These are phyloP conservation scores for Mycosphaerelloides madeirae DNA, from an alignment of 2,329 filamentous ascomycete genomes.

Conservation along the genomic window DNA sequence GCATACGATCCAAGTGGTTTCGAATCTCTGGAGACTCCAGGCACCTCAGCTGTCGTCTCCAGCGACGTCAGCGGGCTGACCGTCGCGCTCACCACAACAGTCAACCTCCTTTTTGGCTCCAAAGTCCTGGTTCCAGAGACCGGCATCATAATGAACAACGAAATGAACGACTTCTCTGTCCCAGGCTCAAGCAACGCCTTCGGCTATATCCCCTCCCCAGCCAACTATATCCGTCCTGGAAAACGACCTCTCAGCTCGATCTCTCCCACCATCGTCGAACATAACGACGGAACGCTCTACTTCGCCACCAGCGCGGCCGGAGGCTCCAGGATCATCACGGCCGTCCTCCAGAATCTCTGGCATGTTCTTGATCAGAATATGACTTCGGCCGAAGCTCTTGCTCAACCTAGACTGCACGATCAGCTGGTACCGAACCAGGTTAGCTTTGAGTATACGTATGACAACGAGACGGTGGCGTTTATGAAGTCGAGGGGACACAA, in stretches of 20 bases:
- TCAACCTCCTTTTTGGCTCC: conserved; percentile 83
- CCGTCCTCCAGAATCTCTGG: conserved; percentile 69
- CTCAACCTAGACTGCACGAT: conserved; percentile 68
- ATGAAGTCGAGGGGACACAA: conserved; percentile 65
- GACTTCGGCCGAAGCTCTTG: conserved; percentile 58
- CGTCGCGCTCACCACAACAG: conserved; percentile 76
- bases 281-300: conserved; percentile 60
- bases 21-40: conserved; percentile 64
- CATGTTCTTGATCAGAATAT: conserved; percentile 64
- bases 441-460: conserved; percentile 64
- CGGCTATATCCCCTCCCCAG: conserved; percentile 71
- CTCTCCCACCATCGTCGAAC: conserved; percentile 71
- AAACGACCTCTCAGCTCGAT: conserved; percentile 84
- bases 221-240: conserved; percentile 74
- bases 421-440: conserved; percentile 70
- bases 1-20: conserved; percentile 67
- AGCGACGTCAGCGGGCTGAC: conserved; percentile 70
- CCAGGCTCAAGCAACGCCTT: conserved; percentile 74
- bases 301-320: conserved; percentile 72
- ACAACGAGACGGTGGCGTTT: conserved; percentile 59
- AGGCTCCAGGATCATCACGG: conserved; percentile 74
- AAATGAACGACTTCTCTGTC: conserved; percentile 73
- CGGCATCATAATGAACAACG: conserved; percentile 67
- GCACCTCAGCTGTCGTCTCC: conserved; percentile 68
- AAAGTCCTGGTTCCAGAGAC: conserved; percentile 74